These are phyloP conservation scores for Nemania abortiva DNA, from an alignment of 2,329 filamentous ascomycete species.

Conservation along the genomic window DNA sequence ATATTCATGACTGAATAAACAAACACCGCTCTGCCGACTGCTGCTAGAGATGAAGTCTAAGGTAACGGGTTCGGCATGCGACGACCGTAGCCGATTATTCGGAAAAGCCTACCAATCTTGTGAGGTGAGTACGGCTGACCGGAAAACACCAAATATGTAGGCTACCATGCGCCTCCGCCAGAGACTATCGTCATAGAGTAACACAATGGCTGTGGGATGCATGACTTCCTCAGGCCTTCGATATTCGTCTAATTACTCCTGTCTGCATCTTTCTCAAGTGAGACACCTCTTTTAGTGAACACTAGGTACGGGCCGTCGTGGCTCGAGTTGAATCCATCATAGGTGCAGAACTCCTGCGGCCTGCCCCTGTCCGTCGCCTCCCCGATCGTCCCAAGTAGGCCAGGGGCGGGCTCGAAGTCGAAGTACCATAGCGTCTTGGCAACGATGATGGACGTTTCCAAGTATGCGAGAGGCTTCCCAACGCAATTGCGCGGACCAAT, in stretches of 20 bases:
- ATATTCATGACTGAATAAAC: too few relatives aligned
- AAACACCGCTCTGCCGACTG: too few relatives aligned
- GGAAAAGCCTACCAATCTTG: too few relatives aligned
- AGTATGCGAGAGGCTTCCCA: slow-evolving; percentile 30
- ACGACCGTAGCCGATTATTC: too few relatives aligned
- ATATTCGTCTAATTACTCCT: neutral
- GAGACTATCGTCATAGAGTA: too few relatives aligned
- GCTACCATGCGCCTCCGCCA: too few relatives aligned
- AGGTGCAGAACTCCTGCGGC: slow-evolving; percentile 24
- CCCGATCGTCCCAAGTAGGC: slow-evolving; percentile 8
- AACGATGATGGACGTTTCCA: slow-evolving; percentile 1
- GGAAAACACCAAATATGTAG: too few relatives aligned
- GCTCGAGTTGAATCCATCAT: slow-evolving; percentile 13
- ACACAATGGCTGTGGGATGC: too few relatives aligned
- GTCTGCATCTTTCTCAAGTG: neutral
- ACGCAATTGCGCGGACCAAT: slow-evolving; percentile 11
- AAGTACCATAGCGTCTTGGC: slow-evolving; percentile 28
- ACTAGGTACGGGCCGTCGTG: slow-evolving; percentile 27
- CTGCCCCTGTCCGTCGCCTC: slow-evolving; percentile 9
- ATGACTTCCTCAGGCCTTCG: too few relatives aligned
- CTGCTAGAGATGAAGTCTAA: too few relatives aligned
- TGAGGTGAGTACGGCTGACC: too few relatives aligned
- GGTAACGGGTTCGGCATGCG: too few relatives aligned
- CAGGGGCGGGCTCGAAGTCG: slow-evolving; percentile 19
- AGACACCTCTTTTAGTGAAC: neutral